Percentiles rank a stretch among this genome's conserved stretches.
These are phyloP conservation scores for Triticum turgidum DNA, from an alignment of 176 grass and related monocot genomes.

Conservation along the genomic window DNA sequence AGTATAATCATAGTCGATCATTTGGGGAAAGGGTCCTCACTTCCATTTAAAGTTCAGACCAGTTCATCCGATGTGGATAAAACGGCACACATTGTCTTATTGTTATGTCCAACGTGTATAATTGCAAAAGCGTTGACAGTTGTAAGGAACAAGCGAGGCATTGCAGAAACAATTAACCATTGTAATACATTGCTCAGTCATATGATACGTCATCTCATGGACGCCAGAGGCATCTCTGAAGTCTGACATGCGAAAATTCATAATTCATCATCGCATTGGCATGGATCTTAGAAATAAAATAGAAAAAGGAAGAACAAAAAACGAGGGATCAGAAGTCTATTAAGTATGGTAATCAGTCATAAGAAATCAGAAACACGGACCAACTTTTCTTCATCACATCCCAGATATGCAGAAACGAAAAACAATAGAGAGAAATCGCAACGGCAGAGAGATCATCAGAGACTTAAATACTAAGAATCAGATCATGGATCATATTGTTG, in stretches of 20 bases:
- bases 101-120: too few relatives aligned
- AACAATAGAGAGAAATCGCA: not conserved
- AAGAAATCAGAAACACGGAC: constrained; percentile 73
- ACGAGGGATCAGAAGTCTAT: constrained; percentile 36
- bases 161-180: too few relatives aligned
- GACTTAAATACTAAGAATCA: constrained; percentile 81
- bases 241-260: constrained; percentile 73
- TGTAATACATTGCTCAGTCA: constrained; percentile 34
- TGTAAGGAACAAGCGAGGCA: too few relatives aligned
- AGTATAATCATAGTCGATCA: not conserved
- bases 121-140: too few relatives aligned
- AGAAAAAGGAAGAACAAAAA: not conserved
- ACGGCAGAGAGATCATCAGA: constrained; percentile 40
- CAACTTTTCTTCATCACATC: constrained; percentile 64
- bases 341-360: constrained; percentile 45
- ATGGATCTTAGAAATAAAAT: not conserved
- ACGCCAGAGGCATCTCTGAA: constrained; percentile 52
- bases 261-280: constrained; percentile 45
- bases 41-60: not conserved
- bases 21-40: not conserved
- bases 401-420: not conserved
- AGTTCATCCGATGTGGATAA: too few relatives aligned
- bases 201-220: constrained; percentile 60
- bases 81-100: too few relatives aligned
- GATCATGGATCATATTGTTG: constrained; percentile 69